phyloP scores from a whole-genome alignment of 192 early-diverging fungal genomes.

The Rhizophagus clarus region DNA sequence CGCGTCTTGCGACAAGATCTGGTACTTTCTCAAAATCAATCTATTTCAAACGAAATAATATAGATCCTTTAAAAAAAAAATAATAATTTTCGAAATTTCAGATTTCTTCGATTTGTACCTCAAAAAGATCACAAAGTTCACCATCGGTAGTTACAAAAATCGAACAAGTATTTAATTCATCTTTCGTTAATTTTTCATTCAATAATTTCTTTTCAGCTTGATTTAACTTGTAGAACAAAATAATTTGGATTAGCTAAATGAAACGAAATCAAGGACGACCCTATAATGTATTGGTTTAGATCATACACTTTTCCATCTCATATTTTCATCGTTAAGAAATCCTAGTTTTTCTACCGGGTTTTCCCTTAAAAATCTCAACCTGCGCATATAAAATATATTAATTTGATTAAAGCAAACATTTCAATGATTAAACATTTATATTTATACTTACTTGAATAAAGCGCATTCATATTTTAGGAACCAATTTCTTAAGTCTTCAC shows the following conservation, averaged over 20 bases:
- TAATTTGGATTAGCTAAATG: background rate
- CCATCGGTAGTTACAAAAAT: conserved; percentile 38
- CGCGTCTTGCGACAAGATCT: conserved; percentile 59
- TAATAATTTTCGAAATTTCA: background rate
- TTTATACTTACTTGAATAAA: conserved; percentile 56
- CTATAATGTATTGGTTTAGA: background rate
- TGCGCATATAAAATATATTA: background rate
- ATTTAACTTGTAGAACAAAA: conserved; percentile 30
- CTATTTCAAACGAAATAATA: conserved; percentile 42
- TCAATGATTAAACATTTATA: background rate
- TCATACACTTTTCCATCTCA: conserved; percentile 54
- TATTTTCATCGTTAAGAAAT: conserved; percentile 54
- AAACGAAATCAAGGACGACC: too few relatives aligned
- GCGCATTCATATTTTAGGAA: conserved; percentile 71
- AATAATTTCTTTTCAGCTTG: conserved; percentile 37
- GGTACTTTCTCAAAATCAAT: conserved; percentile 73
- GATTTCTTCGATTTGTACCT: conserved; percentile 30
- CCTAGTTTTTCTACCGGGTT: conserved; percentile 47
- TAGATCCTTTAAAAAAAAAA: background rate
- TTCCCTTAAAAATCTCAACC: conserved; percentile 51
- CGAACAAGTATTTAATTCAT: conserved; percentile 27
- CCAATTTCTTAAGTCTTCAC: conserved; percentile 74
- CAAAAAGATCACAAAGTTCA: conserved; percentile 52
- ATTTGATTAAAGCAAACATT: background rate
- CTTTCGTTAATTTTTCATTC: conserved; percentile 33